Conservation (phyloP, 129 eudicot species). For the Heracleum sosnowskyi region DNA sequence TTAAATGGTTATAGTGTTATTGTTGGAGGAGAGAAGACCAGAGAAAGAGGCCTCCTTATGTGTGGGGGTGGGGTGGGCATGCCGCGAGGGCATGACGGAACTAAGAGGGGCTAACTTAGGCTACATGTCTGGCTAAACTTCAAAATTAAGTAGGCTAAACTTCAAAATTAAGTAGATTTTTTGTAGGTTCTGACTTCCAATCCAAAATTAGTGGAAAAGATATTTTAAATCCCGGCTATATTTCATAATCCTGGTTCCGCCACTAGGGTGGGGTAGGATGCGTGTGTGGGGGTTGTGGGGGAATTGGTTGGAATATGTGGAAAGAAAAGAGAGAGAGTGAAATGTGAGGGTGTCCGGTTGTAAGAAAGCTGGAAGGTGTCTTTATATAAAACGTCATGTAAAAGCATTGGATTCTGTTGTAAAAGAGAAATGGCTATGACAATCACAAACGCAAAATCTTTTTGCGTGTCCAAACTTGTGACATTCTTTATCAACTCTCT, state of each 20-base stretch:
- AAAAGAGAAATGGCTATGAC: neutral
- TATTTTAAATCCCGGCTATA: no score
- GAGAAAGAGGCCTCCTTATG: neutral
- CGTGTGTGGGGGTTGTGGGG: neutral
- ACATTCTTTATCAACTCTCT: neutral
- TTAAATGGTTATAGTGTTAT: neutral
- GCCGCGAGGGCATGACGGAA: no score
- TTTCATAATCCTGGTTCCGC: no score
- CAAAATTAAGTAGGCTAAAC: no score
- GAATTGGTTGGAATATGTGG: neutral
- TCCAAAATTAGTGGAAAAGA: no score
- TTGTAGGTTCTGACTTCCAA: no score
- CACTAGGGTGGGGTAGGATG: neutral
- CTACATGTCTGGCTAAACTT: no score
- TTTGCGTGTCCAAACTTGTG: neutral
- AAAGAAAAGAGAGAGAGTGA: neutral
- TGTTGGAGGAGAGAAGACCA: neutral
- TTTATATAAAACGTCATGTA: slow-evolving; percentile 1
- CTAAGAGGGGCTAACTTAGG: no score
- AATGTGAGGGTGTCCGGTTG: neutral
- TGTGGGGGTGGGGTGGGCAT: no score
- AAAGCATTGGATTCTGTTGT: neutral
- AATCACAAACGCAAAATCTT: neutral
- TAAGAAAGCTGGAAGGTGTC: neutral
- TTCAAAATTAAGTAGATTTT: no score